Evolutionary conservation across 805 yeast genomes (phyloP), one percentile per base, ranked within the genome.

Genomic region (Cyberlindnera japonica): DNA sequence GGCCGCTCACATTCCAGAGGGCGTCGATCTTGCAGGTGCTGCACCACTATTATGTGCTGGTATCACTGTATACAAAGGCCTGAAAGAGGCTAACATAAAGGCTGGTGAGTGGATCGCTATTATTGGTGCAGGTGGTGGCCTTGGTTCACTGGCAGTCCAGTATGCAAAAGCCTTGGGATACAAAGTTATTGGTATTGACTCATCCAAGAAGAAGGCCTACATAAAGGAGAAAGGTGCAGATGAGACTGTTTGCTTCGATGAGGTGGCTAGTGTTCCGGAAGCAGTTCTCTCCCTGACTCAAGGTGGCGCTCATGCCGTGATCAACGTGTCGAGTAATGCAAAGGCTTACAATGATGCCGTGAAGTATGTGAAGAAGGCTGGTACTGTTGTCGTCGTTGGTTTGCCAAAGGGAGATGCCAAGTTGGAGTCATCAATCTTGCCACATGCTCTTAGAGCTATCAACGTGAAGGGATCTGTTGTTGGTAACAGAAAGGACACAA

Each of bases 21-120:
- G 78, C 40, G 67, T 81, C 29, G 87, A 85, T 58, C 71, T 84
- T 51, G 86, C 88, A 34, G 69, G 65, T 44, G 75, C 75, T 45
- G 79, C 93, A 5, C 95, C 95, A 49, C 74, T 85, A 55, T 73
- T 85, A 54, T 85, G 95, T 68, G 95, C 93, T 17, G 95, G 95
- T 62, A 74, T 85, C 64, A 85, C 95, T 24, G 91, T 82, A 36
- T 85, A 85, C 79, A 84, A 83, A 71, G 95, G 90, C 21, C 68
- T 85, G 60, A 83, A 83, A 71, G 80, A 83, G 34, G 83, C 91
- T 24, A 71, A 72, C 36, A 67, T 79, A 52, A 57, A 48, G 40
- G 74, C 84, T 38, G 87, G 86, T 46, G 73, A 81, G 48, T 79
- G 83, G 83, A 77, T 81, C 36, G 79, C 81, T 45, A 64, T 81